phyloP scores from a whole-genome alignment of 2,329 filamentous ascomycete species.

The Aspergillus clavatus region DNA sequence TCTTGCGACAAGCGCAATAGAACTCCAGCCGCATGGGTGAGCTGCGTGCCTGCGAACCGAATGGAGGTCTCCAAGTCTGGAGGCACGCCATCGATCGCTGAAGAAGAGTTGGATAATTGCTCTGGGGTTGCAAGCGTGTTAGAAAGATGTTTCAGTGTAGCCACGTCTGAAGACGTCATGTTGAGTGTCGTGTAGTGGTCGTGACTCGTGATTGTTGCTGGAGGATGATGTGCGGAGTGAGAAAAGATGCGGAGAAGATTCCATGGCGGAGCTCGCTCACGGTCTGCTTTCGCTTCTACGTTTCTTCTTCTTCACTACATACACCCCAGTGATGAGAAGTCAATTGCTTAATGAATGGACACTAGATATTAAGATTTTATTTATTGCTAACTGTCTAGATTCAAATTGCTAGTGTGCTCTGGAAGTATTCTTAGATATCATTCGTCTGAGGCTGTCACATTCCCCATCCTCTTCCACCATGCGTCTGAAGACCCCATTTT shows the following conservation, averaged over 20 bases:
- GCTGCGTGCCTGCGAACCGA: conserved; percentile 41
- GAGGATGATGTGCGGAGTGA: not conserved
- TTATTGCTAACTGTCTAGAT: not conserved
- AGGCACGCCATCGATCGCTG: conserved; percentile 40
- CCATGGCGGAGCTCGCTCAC: not conserved
- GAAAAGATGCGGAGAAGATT: not conserved
- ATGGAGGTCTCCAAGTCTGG: conserved; percentile 41
- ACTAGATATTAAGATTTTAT: not conserved
- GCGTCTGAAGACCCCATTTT: not conserved
- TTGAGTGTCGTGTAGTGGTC: conserved; percentile 3
- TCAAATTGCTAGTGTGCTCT: not conserved
- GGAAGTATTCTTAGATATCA: not conserved
- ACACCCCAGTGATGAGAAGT: too few species aligned
- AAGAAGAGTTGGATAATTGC: conserved; percentile 43
- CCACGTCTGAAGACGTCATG: conserved; percentile 23
- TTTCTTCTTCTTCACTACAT: too few species aligned
- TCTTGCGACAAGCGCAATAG: conserved; percentile 81
- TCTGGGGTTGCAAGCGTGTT: conserved; percentile 44
- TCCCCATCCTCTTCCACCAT: not conserved
- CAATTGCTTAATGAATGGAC: too few species aligned
- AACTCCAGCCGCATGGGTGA: conserved; percentile 51
- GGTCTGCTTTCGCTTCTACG: not conserved
- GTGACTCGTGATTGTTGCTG: conserved; percentile 12
- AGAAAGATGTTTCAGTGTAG: conserved; percentile 34
- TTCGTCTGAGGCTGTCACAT: not conserved